Evolutionary conservation across 2,329 filamentous ascomycete genomes (phyloP).

Genomic region (Neoarthrinium moseri): DNA sequence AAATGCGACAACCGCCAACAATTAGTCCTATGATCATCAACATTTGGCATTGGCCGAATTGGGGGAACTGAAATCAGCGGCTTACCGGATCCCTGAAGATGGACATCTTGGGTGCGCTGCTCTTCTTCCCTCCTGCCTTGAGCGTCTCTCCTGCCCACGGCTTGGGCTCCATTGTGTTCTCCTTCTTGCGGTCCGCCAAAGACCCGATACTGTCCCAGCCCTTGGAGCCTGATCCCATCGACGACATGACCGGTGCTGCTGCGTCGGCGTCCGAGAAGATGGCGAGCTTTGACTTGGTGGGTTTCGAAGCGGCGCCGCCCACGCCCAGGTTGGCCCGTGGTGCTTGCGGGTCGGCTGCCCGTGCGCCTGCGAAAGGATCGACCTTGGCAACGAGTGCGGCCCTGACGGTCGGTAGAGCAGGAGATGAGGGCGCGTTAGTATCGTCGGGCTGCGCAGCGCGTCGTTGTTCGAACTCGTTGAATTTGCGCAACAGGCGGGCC

Average conservation of each 20-base stretch:
- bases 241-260: slow-evolving; percentile 54
- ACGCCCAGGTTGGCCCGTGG: slow-evolving; percentile 48
- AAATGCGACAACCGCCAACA: slow-evolving; percentile 40
- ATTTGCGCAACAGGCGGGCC: slow-evolving; percentile 82
- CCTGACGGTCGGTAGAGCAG: slow-evolving; percentile 79
- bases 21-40: slow-evolving; percentile 99
- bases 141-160: slow-evolving; percentile 92
- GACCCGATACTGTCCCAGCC: slow-evolving; percentile 94
- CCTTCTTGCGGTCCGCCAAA: slow-evolving; percentile 85
- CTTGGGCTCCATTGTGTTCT: slow-evolving; percentile 82
- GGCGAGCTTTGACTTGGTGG: slow-evolving; percentile 76
- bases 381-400: slow-evolving; percentile 82
- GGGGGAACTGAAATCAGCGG: slow-evolving; percentile 31
- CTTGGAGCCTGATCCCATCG: slow-evolving; percentile 54
- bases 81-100: slow-evolving; percentile 97
- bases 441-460: slow-evolving; percentile 64
- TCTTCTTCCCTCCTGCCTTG: slow-evolving; percentile 81
- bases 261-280: slow-evolving; percentile 83
- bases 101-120: slow-evolving; percentile 74
- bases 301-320: slow-evolving; percentile 55
- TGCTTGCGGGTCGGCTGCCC: slow-evolving; percentile 65
- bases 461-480: slow-evolving; percentile 84
- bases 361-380: slow-evolving; percentile 70
- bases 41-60: slow-evolving; percentile 52
- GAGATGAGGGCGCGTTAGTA: slow-evolving; percentile 71